These are phyloP conservation scores for Umbelopsis vinacea DNA, from an alignment of 192 early-diverging fungal genomes.

Conservation along the genomic window DNA sequence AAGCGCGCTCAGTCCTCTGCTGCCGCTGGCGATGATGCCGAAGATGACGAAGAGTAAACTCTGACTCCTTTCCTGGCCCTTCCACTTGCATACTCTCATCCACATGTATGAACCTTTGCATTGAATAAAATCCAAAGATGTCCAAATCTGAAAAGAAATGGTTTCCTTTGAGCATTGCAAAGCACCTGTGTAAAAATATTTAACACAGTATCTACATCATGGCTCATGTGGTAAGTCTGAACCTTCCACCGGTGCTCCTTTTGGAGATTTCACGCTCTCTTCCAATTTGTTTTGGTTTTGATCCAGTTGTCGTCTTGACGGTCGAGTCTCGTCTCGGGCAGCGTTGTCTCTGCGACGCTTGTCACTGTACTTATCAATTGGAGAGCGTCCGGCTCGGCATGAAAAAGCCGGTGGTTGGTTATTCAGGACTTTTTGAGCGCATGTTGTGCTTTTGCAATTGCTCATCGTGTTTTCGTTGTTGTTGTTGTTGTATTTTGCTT, in stretches of 20 bases:
- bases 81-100: no score
- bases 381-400: no score
- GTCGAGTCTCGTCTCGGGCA: neutral
- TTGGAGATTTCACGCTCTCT: neutral
- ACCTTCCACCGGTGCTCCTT: neutral
- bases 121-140: conserved; percentile 24
- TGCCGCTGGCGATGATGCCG: conserved; percentile 53
- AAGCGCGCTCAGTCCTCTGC: conserved; percentile 83
- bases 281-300: neutral
- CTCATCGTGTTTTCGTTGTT: neutral
- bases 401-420: no score
- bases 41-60: conserved; percentile 51
- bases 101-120: conserved; percentile 22
- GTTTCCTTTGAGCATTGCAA: conserved; percentile 23
- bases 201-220: conserved; percentile 22
- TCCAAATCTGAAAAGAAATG: conserved; percentile 17
- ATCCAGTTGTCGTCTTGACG: neutral
- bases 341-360: neutral
- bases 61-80: neutral
- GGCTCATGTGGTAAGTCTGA: conserved; percentile 21
- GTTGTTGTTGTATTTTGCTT: no score
- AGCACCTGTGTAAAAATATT: conserved; percentile 16
- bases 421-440: conserved; percentile 1
- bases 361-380: no score
- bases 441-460: neutral